These are phyloP conservation scores for Cymbopogon flexuosus DNA, from an alignment of 202 grass and related monocot species.

Conservation along the genomic window DNA sequence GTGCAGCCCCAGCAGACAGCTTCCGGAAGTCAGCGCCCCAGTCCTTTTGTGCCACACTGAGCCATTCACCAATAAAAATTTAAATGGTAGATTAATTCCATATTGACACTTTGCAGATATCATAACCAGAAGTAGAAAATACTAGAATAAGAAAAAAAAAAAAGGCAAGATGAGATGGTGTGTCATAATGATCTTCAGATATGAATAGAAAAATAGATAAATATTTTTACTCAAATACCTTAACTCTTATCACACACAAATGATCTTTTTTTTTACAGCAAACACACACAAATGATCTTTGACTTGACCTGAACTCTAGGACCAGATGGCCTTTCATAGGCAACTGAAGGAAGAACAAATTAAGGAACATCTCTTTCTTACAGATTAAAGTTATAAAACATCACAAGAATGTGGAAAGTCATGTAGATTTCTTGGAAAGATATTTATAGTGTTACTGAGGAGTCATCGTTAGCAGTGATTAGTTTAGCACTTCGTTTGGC, in stretches of 20 bases:
- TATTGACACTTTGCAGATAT: constrained; percentile 6
- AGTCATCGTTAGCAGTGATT: not conserved
- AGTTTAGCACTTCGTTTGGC: not conserved
- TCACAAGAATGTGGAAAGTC: not conserved
- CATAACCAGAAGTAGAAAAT: not conserved
- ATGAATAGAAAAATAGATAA: not conserved
- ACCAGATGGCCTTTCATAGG: not conserved
- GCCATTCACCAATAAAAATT: constrained; percentile 32
- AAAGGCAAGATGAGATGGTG: not conserved
- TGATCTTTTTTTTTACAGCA: too few species aligned
- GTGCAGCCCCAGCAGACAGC: constrained; percentile 85
- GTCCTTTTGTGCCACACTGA: constrained; percentile 72
- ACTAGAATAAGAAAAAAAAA: not conserved
- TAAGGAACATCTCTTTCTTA: not conserved
- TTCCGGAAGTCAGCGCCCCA: constrained; percentile 84
- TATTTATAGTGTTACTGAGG: not conserved
- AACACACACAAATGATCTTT: too few species aligned
- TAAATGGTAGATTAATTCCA: not conserved
- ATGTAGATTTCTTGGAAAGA: not conserved
- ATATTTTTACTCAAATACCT: constrained; percentile 9
- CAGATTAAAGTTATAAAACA: constrained; percentile 22
- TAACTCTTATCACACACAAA: not conserved
- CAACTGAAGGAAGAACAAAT: not conserved
- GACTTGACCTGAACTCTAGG: not conserved
- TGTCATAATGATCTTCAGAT: constrained; percentile 18